Conservation (phyloP, 352 stramenopile genomes). For the Saprolegnia parasitica region DNA sequence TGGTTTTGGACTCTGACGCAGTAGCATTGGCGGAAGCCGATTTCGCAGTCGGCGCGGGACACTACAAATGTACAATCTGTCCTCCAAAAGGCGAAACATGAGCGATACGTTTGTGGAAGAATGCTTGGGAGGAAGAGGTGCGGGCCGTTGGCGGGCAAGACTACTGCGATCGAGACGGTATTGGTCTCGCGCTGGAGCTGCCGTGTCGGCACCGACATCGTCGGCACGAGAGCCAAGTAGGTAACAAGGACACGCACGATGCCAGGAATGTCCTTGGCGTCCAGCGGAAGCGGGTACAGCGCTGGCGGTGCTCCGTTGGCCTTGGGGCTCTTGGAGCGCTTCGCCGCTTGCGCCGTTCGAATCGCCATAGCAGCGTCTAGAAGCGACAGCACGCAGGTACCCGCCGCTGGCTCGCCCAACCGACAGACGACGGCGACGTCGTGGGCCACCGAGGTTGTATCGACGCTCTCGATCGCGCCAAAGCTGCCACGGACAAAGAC, state of each 20-base stretch:
- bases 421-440: slow-evolving; percentile 3
- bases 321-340: neutral
- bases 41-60: neutral
- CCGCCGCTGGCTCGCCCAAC: neutral
- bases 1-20: slow-evolving; percentile 12
- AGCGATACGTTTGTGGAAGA: neutral
- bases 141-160: neutral
- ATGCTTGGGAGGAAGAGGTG: slow-evolving; percentile 18
- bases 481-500: slow-evolving; percentile 5
- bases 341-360: neutral
- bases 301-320: neutral
- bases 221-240: slow-evolving; percentile 14
- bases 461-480: neutral
- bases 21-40: slow-evolving; percentile 1
- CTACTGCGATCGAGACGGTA: neutral
- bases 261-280: neutral
- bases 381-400: neutral
- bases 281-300: slow-evolving; percentile 9
- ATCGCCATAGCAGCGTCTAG: slow-evolving; percentile 4
- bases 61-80: neutral
- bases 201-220: slow-evolving; percentile 5
- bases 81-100: too few relatives aligned
- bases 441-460: neutral
- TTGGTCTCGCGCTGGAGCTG: neutral
- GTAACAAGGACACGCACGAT: slow-evolving; percentile 8